Conservation (phyloP, 371 early-diverging fungal species). For the Smittium mucronatum region DNA sequence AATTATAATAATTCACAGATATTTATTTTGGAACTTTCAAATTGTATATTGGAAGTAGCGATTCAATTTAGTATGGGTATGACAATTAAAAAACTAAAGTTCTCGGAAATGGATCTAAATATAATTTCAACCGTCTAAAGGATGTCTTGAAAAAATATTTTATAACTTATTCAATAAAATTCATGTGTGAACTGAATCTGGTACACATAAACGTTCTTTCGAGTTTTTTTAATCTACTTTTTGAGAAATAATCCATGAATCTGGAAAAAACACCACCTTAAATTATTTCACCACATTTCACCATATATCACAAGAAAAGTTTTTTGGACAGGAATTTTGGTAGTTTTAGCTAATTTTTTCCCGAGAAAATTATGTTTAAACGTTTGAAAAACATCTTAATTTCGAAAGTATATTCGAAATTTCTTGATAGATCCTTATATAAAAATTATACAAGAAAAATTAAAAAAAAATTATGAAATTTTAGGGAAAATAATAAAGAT, state of each 20-base stretch:
- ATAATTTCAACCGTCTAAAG: not conserved
- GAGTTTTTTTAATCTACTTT: not conserved
- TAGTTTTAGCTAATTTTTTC: not conserved
- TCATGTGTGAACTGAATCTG: not conserved
- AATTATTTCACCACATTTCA: not conserved
- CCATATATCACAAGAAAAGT: not conserved
- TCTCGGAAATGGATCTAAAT: not conserved
- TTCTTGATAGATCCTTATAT: not conserved
- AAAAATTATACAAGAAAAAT: not conserved
- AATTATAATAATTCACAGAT: not conserved
- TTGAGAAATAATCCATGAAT: not conserved
- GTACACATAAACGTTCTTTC: not conserved
- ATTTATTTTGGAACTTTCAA: not conserved
- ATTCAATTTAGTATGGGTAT: not conserved
- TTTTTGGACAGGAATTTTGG: not conserved
- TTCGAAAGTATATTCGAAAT: not conserved
- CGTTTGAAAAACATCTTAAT: not conserved
- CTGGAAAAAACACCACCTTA: not conserved
- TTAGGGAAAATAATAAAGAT: no score
- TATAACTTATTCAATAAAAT: not conserved
- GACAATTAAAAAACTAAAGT: not conserved
- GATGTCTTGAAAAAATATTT: not conserved
- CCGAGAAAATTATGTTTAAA: not conserved
- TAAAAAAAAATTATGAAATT: no score
- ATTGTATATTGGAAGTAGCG: not conserved